phyloP scores from a whole-genome alignment of 108 stramenopile species.

The Cyclotella sp. region DNA sequence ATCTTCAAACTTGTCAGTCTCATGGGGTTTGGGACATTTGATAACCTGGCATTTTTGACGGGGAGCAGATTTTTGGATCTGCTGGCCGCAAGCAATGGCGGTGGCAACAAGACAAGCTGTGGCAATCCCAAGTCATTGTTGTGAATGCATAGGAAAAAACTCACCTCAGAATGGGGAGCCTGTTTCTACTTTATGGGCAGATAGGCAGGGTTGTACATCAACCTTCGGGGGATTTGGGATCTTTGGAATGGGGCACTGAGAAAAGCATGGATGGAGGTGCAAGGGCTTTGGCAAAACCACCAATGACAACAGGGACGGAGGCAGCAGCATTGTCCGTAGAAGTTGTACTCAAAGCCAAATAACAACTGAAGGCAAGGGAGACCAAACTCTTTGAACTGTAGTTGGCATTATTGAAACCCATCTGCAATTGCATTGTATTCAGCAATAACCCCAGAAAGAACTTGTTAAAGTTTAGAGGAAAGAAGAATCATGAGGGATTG shows the following conservation, averaged over 20 bases:
- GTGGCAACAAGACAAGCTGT: slow-evolving; percentile 31
- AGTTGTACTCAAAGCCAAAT: background rate
- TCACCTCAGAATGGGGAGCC: slow-evolving; percentile 55
- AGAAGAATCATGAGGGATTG: slow-evolving; percentile 85
- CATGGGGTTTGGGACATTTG: slow-evolving; percentile 79
- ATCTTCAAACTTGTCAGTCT: slow-evolving; percentile 73
- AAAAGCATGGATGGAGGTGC: slow-evolving; percentile 32
- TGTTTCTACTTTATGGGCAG: slow-evolving; percentile 77
- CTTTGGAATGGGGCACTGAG: slow-evolving; percentile 42
- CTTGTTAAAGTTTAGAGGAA: slow-evolving; percentile 70
- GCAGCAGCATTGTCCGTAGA: background rate
- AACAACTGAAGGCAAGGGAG: slow-evolving; percentile 38
- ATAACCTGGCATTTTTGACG: slow-evolving; percentile 75
- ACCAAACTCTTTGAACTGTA: slow-evolving; percentile 70
- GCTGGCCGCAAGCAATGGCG: slow-evolving; percentile 13
- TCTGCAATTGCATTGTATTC: slow-evolving; percentile 79
- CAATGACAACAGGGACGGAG: slow-evolving; percentile 19
- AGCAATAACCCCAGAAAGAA: slow-evolving; percentile 87
- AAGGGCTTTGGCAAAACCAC: background rate
- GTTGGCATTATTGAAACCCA: slow-evolving; percentile 71
- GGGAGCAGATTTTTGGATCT: slow-evolving; percentile 69
- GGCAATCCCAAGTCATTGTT: slow-evolving; percentile 11
- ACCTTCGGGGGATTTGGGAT: slow-evolving; percentile 39
- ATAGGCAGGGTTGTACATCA: slow-evolving; percentile 66
- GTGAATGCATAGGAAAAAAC: slow-evolving; percentile 29